Evolutionary conservation across 768 basidiomycete species (phyloP).

Genomic region (Collybia sp.): DNA sequence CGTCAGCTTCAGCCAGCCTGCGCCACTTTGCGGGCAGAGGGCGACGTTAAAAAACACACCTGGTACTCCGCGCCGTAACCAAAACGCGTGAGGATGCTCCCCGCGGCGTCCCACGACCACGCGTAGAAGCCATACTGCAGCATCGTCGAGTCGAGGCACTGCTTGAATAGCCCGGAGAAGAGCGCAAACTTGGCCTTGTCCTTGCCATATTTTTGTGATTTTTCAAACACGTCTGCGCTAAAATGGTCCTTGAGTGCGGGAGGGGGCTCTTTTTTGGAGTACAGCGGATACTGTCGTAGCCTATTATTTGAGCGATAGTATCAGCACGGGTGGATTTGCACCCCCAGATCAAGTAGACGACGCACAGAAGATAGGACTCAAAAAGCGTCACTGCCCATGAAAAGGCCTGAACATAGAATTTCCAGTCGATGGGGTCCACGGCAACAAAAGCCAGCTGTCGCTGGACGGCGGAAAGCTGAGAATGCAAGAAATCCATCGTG

Average conservation of each 20-base stretch:
- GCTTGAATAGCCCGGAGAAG: slow-evolving; percentile 69
- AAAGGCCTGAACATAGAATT: slow-evolving; percentile 71
- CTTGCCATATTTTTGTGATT: slow-evolving; percentile 87
- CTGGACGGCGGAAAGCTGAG: slow-evolving; percentile 53
- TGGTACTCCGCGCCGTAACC: slow-evolving; percentile 73
- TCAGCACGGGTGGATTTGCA: slow-evolving; percentile 1
- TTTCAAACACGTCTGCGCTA: slow-evolving; percentile 66
- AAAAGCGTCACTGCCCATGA: slow-evolving; percentile 80
- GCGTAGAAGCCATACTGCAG: slow-evolving; percentile 78
- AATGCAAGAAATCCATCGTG: slow-evolving; percentile 59
- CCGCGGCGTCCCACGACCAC: slow-evolving; percentile 74
- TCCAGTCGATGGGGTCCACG: slow-evolving; percentile 74
- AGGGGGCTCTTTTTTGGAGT: slow-evolving; percentile 72
- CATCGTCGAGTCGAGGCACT: slow-evolving; percentile 62
- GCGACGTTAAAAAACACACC: slow-evolving; percentile 42
- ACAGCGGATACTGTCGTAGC: slow-evolving; percentile 81
- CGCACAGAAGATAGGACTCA: slow-evolving; percentile 84
- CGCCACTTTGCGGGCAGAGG: too few species aligned
- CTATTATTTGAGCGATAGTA: slow-evolving; percentile 22
- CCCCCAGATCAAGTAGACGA: slow-evolving; percentile 11
- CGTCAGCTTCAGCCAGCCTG: not conserved
- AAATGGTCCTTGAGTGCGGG: slow-evolving; percentile 66
- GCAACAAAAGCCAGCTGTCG: slow-evolving; percentile 65
- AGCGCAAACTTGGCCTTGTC: slow-evolving; percentile 87
- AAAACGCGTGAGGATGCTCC: slow-evolving; percentile 37